Conservation (phyloP, 129 eudicot genomes). For the Mikania micrantha region DNA sequence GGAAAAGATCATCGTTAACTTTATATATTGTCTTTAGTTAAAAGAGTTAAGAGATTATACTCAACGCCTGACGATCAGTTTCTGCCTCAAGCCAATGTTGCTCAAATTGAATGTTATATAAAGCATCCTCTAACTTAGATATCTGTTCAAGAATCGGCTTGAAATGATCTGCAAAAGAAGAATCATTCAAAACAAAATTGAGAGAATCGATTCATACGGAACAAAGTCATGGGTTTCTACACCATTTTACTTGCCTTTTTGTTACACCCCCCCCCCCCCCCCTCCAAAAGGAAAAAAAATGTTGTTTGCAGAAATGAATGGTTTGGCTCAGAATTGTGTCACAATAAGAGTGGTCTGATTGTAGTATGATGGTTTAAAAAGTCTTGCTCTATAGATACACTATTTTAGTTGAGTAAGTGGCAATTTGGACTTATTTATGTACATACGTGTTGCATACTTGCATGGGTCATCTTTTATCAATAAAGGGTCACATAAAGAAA, state of each 20-base stretch:
- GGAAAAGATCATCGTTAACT: not conserved
- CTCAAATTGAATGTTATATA: conserved; percentile 69
- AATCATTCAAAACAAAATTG: not conserved
- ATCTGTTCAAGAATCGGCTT: conserved; percentile 74
- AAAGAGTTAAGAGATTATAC: conserved; percentile 26
- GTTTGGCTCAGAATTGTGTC: not conserved
- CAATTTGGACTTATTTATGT: not conserved
- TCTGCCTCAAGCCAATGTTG: conserved; percentile 96
- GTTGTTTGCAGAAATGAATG: not conserved
- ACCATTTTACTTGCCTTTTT: not conserved
- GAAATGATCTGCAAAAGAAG: conserved; percentile 67
- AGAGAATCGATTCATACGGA: not conserved
- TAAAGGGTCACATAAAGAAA: not conserved
- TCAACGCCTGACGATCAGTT: conserved; percentile 79
- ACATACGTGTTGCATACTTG: not conserved
- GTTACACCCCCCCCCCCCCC: no score
- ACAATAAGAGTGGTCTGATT: not conserved
- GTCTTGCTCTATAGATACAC: not conserved
- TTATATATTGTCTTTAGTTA: not conserved
- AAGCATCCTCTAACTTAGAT: conserved; percentile 67
- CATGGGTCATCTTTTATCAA: not conserved
- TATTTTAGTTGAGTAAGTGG: not conserved
- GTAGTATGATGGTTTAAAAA: not conserved
- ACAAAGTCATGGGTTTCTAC: not conserved
- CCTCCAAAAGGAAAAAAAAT: no score